These are phyloP conservation scores for Aquilaria sinensis DNA, from an alignment of 345 rosid genomes.

Conservation along the genomic window DNA sequence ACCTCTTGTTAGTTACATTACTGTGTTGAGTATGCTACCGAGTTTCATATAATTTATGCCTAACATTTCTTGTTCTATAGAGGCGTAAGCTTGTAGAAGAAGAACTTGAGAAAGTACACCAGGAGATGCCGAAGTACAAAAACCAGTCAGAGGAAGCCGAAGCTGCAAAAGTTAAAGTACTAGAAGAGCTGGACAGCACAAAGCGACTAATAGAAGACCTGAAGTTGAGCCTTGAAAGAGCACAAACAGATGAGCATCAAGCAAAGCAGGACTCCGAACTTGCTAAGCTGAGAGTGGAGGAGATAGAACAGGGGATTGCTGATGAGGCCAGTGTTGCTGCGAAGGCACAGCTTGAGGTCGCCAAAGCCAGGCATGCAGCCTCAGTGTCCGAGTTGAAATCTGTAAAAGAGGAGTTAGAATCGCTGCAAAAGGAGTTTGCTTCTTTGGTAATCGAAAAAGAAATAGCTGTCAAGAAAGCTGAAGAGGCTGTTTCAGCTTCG, in stretches of 20 bases:
- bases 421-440: constrained; percentile 44
- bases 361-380: constrained; percentile 67
- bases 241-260: constrained; percentile 82
- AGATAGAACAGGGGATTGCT: constrained; percentile 89
- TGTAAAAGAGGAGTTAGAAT: constrained; percentile 64
- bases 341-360: constrained; percentile 93
- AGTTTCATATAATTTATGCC: constrained; percentile 4
- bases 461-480: constrained; percentile 59
- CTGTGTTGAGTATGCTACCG: background rate
- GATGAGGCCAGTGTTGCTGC: constrained; percentile 90
- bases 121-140: constrained; percentile 63
- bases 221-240: constrained; percentile 83
- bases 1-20: background rate
- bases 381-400: constrained; percentile 69
- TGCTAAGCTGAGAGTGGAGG: constrained; percentile 82
- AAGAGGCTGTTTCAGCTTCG: constrained; percentile 55
- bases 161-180: constrained; percentile 42
- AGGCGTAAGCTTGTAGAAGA: constrained; percentile 64
- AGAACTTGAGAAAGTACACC: constrained; percentile 62
- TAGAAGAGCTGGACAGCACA: constrained; percentile 69
- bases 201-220: constrained; percentile 83
- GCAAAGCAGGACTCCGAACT: constrained; percentile 94
- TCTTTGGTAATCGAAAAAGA: constrained; percentile 54
- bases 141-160: constrained; percentile 57
- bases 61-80: constrained; percentile 26